Percentiles rank a stretch among this genome's conserved stretches.
Evolutionary conservation across 164 flowering plant species (phyloP).

Genomic region (Vitis rupestris): DNA sequence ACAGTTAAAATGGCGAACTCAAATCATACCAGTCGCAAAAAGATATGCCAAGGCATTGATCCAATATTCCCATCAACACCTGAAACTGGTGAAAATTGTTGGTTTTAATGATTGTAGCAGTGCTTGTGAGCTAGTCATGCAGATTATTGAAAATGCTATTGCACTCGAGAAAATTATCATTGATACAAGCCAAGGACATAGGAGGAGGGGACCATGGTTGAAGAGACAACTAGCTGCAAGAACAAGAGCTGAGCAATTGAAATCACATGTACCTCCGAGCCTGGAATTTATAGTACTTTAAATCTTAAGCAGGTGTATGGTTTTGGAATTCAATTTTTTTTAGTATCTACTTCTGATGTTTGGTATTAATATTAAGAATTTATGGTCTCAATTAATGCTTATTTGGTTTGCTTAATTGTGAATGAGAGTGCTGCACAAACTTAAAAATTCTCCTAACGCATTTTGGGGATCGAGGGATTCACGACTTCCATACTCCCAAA

Average conservation of each 20-base stretch:
- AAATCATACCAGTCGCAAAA: not conserved
- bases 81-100: slow-evolving; percentile 9
- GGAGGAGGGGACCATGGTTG: too few species aligned
- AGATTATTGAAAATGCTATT: slow-evolving; percentile 16
- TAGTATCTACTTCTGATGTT: too few species aligned
- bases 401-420: too few species aligned
- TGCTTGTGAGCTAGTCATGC: slow-evolving; percentile 13
- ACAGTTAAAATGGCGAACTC: slow-evolving; percentile 18
- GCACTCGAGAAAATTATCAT: slow-evolving; percentile 18
- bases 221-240: too few species aligned
- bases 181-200: slow-evolving; percentile 9
- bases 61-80: slow-evolving; percentile 2
- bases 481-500: too few species aligned
- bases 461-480: too few species aligned
- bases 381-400: too few species aligned
- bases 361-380: too few species aligned
- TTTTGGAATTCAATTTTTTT: too few species aligned
- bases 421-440: too few species aligned
- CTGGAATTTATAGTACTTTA: not conserved
- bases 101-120: slow-evolving; percentile 18
- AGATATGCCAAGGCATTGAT: slow-evolving; percentile 8
- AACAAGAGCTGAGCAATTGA: not conserved
- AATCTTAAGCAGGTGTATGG: not conserved
- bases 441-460: too few species aligned
- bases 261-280: not conserved